phyloP scores from a whole-genome alignment of 306 rosid species.

The Begonia fuchsioides region DNA sequence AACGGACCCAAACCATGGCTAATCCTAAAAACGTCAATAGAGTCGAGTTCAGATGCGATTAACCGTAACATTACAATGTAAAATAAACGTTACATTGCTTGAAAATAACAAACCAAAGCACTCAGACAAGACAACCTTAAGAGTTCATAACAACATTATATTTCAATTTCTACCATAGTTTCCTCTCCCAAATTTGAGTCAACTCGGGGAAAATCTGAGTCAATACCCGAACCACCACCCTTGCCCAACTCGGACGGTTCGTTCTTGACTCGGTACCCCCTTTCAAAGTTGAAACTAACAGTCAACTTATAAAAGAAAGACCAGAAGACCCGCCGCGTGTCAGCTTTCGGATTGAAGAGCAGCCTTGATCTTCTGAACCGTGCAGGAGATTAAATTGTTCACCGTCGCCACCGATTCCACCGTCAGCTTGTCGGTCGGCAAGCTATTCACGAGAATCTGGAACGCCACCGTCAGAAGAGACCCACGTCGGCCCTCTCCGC shows the following conservation, averaged over 20 bases:
- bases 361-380: constrained; percentile 83
- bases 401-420: constrained; percentile 96
- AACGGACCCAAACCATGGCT: too few species aligned
- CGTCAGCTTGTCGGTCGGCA: constrained; percentile 83
- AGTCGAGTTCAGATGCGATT: too few species aligned
- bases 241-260: constrained; percentile 61
- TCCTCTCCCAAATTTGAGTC: constrained; percentile 4
- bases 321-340: too few species aligned
- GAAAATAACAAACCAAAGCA: too few species aligned
- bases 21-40: too few species aligned
- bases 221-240: constrained; percentile 99
- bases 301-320: too few species aligned
- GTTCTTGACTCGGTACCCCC: constrained; percentile 27
- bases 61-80: too few species aligned
- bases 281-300: too few species aligned
- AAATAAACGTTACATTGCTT: too few species aligned
- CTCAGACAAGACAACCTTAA: too few species aligned
- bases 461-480: constrained; percentile 86
- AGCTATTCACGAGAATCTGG: constrained; percentile 83
- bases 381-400: constrained; percentile 79
- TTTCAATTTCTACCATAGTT: too few species aligned
- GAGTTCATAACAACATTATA: too few species aligned
- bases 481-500: constrained; percentile 26
- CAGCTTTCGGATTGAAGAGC: constrained; percentile 70
- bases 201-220: constrained; percentile 61